Percentiles rank a stretch among this genome's conserved stretches.
Conservation (phyloP, 2,329 filamentous ascomycete genomes). For the Plectosphaerella sp. region DNA sequence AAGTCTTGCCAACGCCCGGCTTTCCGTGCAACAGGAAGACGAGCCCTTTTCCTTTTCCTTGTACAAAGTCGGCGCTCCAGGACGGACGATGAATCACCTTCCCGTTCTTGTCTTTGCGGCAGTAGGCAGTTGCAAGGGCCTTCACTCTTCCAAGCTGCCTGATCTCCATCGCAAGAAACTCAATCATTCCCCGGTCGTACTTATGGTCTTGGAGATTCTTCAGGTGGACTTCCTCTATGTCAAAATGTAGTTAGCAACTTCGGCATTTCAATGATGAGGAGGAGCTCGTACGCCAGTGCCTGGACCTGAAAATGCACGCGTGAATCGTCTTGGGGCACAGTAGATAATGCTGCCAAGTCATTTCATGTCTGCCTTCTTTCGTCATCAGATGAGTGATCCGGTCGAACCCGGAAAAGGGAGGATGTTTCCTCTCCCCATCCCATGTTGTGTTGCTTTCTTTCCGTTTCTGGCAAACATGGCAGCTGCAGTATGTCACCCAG, state of each 20-base stretch:
- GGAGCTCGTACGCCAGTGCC: conserved; percentile 9
- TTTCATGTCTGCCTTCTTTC: no score
- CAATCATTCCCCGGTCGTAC: conserved; percentile 1
- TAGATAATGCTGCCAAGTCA: conserved; percentile 9
- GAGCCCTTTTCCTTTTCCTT: conserved; percentile 8
- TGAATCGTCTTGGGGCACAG: conserved; percentile 8
- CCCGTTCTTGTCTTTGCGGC: not conserved
- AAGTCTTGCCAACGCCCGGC: conserved; percentile 9
- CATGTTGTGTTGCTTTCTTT: not conserved
- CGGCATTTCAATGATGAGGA: not conserved
- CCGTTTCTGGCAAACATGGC: not conserved
- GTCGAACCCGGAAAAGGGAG: no score
- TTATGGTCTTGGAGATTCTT: not conserved
- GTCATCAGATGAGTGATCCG: no score
- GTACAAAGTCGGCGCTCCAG: conserved; percentile 10
- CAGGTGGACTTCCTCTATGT: not conserved
- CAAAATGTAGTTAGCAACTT: not conserved
- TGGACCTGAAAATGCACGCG: conserved; percentile 13
- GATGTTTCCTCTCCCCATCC: not conserved
- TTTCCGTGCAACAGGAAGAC: conserved; percentile 6
- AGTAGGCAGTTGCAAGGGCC: not conserved
- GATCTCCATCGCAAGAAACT: not conserved
- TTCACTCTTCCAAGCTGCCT: not conserved
- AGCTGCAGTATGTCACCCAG: not conserved
- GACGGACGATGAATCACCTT: not conserved